These are phyloP conservation scores for Aphanomyces euteiches DNA, from an alignment of 352 stramenopile genomes.

Conservation along the genomic window DNA sequence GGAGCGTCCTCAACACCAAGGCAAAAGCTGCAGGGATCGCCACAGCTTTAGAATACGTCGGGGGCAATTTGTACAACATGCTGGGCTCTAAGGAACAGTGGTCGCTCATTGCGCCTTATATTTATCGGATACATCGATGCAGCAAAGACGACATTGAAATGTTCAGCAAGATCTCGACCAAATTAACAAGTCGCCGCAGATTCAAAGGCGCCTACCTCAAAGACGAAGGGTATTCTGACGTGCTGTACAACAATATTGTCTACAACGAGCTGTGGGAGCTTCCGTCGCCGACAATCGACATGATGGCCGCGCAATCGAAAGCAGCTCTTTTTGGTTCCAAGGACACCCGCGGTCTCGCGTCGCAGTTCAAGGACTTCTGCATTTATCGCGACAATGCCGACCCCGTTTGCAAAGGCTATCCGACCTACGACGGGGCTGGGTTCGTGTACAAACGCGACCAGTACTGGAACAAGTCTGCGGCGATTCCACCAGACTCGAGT, in stretches of 20 bases:
- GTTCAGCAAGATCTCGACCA: not conserved
- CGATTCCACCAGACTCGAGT: constrained; percentile 33
- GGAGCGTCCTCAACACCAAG: not conserved
- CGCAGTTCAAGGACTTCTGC: not conserved
- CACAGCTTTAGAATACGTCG: not conserved
- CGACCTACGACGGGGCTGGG: not conserved
- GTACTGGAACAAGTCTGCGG: constrained; percentile 35
- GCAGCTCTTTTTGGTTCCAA: constrained; percentile 8
- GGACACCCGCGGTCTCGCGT: not conserved
- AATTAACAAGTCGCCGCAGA: not conserved
- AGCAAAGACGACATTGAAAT: constrained; percentile 1
- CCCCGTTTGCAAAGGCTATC: constrained; percentile 6
- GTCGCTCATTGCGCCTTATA: constrained; percentile 10
- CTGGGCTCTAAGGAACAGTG: not conserved
- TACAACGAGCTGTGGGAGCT: constrained; percentile 71
- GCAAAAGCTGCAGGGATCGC: not conserved
- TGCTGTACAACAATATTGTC: constrained; percentile 71
- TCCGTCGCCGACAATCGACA: constrained; percentile 50
- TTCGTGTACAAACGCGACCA: constrained; percentile 39
- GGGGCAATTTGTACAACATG: not conserved
- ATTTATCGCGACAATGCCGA: constrained; percentile 1
- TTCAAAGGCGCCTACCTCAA: constrained; percentile 8
- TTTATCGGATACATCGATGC: constrained; percentile 8
- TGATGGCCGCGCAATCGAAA: constrained; percentile 20
- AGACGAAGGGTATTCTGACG: constrained; percentile 33